Conservation (phyloP, 2,329 filamentous ascomycete genomes). For the Hypoxylon sp. region DNA sequence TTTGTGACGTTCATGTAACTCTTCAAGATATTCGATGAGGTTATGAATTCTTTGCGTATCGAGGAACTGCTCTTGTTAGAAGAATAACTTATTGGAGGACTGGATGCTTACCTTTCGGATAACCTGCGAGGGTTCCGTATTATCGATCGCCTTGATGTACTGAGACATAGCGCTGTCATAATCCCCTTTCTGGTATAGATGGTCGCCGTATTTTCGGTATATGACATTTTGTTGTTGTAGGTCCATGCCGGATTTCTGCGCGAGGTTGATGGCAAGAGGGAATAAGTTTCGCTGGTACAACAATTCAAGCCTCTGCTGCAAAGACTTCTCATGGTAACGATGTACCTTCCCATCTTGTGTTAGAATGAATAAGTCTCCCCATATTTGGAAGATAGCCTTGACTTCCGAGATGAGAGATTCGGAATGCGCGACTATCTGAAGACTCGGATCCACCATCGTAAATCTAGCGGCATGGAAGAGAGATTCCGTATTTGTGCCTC, state of each 20-base stretch:
- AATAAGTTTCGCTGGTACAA: conserved; percentile 95
- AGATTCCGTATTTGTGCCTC: conserved; percentile 78
- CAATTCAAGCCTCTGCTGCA: conserved; percentile 93
- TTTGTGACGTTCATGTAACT: conserved; percentile 92
- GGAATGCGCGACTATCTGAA: conserved; percentile 90
- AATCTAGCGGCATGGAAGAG: conserved; percentile 91
- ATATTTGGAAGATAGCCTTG: conserved; percentile 84
- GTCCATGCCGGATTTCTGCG: conserved; percentile 89
- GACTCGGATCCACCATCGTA: conserved; percentile 89
- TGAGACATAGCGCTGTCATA: conserved; percentile 99
- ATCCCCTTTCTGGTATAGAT: conserved; percentile 93
- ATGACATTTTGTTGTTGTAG: conserved; percentile 88
- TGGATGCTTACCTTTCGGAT: conserved; percentile 80
- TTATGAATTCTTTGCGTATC: conserved; percentile 99
- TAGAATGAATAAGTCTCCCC: conserved; percentile 93
- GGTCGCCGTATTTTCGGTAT: conserved; percentile 93
- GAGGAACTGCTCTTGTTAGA: conserved; percentile 75
- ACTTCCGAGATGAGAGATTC: conserved; percentile 87
- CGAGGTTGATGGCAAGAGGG: conserved; percentile 90
- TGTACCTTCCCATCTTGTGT: conserved; percentile 93
- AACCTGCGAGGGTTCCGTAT: conserved; percentile 95
- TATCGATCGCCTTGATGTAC: conserved; percentile 95
- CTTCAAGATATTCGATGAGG: conserved; percentile 95
- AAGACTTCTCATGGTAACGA: conserved; percentile 89
- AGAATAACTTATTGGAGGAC: not conserved